These are phyloP conservation scores for Schizothecium vesticola DNA, from an alignment of 495 filamentous ascomycete genomes.

Conservation along the genomic window DNA sequence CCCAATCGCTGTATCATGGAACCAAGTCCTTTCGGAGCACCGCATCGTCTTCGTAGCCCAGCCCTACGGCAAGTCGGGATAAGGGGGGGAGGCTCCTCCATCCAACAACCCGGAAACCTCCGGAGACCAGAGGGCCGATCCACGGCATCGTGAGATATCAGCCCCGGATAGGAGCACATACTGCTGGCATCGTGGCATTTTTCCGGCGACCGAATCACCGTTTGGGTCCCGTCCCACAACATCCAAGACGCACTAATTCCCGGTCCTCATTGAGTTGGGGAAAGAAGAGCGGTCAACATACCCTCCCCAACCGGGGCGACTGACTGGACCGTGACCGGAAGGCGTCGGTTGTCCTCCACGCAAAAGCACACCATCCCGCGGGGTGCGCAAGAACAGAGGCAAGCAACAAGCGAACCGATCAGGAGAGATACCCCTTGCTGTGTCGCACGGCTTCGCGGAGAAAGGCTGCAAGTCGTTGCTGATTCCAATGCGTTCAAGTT, in stretches of 20 bases:
- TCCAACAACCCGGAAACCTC: background rate
- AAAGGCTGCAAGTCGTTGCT: background rate
- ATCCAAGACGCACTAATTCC: background rate
- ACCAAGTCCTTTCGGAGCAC: background rate
- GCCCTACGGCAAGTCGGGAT: constrained; percentile 8
- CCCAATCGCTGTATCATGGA: background rate
- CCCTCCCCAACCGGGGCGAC: background rate
- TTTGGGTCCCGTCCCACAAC: background rate
- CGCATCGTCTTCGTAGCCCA: background rate
- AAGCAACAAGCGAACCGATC: background rate
- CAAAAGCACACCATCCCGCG: constrained; percentile 14
- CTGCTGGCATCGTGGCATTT: background rate
- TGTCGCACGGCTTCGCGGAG: background rate
- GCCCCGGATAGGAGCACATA: background rate
- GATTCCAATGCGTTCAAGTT: background rate
- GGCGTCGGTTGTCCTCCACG: background rate
- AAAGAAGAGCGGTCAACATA: background rate
- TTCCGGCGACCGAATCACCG: background rate
- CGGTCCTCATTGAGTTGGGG: background rate
- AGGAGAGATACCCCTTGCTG: background rate
- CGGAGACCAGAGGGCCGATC: background rate
- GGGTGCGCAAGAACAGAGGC: background rate
- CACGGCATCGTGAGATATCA: background rate
- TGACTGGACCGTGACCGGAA: background rate
- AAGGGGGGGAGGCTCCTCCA: background rate